Conservation (phyloP, 2,329 filamentous ascomycete genomes). For the Penicillium sp. region DNA sequence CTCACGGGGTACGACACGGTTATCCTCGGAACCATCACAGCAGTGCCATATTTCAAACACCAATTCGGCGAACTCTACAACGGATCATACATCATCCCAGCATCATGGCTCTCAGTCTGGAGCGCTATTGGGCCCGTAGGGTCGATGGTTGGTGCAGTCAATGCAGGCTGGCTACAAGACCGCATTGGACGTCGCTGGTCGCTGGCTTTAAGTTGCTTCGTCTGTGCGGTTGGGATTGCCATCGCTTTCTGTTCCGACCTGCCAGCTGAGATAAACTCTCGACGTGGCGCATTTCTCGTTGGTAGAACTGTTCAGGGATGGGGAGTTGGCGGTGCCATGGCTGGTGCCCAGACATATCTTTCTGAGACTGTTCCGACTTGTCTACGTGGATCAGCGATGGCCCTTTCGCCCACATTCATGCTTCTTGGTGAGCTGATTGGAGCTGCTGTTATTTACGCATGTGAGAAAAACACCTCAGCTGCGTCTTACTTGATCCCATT, state of each 20-base stretch:
- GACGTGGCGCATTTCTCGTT: slow-evolving; percentile 46
- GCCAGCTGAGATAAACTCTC: slow-evolving; percentile 27
- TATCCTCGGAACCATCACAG: slow-evolving; percentile 26
- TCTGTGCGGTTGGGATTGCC: slow-evolving; percentile 43
- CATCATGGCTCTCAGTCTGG: slow-evolving; percentile 51
- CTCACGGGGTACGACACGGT: slow-evolving; percentile 27
- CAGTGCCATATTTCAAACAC: slow-evolving; percentile 25
- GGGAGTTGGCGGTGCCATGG: slow-evolving; percentile 49
- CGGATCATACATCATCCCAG: slow-evolving; percentile 42
- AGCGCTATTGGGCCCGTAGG: slow-evolving; percentile 44
- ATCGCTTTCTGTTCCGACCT: slow-evolving; percentile 38
- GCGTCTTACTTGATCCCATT: slow-evolving; percentile 34
- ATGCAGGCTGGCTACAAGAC: slow-evolving; percentile 46
- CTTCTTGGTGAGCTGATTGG: slow-evolving; percentile 54
- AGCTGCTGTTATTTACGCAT: slow-evolving; percentile 43
- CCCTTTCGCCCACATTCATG: slow-evolving; percentile 54
- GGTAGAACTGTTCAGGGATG: slow-evolving; percentile 52
- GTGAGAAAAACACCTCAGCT: slow-evolving; percentile 25
- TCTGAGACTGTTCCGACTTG: slow-evolving; percentile 53
- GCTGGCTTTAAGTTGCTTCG: slow-evolving; percentile 38
- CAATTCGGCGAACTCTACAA: slow-evolving; percentile 39
- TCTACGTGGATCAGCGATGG: slow-evolving; percentile 51
- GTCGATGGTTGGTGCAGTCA: slow-evolving; percentile 40
- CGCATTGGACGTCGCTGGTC: slow-evolving; percentile 41
- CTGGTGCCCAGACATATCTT: slow-evolving; percentile 51